Evolutionary conservation across 2,329 filamentous ascomycete genomes (phyloP), one percentile per base, ranked within the genome.

Genomic region (Ramularia endophylla): DNA sequence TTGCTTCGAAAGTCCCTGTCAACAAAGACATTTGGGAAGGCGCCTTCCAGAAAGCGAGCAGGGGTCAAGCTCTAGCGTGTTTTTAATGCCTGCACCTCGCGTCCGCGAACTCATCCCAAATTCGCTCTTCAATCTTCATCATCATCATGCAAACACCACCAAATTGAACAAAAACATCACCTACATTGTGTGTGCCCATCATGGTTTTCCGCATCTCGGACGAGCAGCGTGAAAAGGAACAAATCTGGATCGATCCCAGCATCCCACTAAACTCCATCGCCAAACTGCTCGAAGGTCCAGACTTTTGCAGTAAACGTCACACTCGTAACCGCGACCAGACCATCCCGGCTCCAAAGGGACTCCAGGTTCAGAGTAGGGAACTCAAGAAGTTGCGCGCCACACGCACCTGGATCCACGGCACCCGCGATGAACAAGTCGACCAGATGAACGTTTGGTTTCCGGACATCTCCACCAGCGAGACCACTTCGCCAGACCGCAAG

Each of bases 391-490:
- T 46, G n/a, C 48, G 43, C n/a, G 18, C 28, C 5, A 30, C 36
- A 9, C 4, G 32, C 33, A 34, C 44, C 17, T 44, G 40, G 45
- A 40, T 29, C 36, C 29, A 27, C 18, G 41, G 49, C 25, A 41
- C 34, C 12, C 41, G 36, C 3, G 46, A 49, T 20, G 18, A 44
- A 13, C 43, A 51, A 29, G 33, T 47, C 13, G 36, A 19, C 22
- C 27, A 45, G 27, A 51, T 51, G 49, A 27, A 36, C 2, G 27
- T 36, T 28, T 51, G 49, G 49, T 51, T 45, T 25, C 49, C 49
- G 7, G 36, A 42, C 28, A 5, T 49, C n/a, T 9, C 40, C 40
- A 22, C 22, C 22, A 18, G 30, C 37, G n/a, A n/a, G n/a, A n/a
- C 22, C 22, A 11, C 22, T 6, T 6, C 6, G 6, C 11, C 22